Base-by-base conservation (phyloP, 176 grass and related monocot genomes). In the Avena insularis region DNA sequence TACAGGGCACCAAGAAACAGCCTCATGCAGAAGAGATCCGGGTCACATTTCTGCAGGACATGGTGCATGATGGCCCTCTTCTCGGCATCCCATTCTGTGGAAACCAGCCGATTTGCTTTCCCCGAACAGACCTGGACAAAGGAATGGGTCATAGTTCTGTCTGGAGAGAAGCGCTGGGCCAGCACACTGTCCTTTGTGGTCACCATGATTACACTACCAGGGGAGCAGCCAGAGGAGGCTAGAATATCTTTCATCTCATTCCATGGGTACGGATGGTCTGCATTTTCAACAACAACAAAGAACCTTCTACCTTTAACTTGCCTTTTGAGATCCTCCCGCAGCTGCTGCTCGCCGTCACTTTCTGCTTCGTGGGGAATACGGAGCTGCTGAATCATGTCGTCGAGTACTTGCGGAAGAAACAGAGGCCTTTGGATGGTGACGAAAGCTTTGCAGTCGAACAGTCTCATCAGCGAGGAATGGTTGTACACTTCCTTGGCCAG, bases 141-240 rank as follows among this genome's bases (percentile, higher is more conserved):
- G 20, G 67, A 60, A 59, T 84, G 54, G 3, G 5, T 57, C 36
- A 10, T 36, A 16, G 21, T 51, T 75, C 23, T 67, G 64, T 58
- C 0, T 0, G 69, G 65, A 27, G 36, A 83, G 50, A 25, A 75
- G 5, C 6, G 5, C 66, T 71, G 9, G 33, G 54, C 48, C 33
- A 82, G 12, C n/a, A 9, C 72, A 55, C 31, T 50, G 40, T 43
- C 40, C 47, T 29, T 51, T 71, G 81, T 83, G 49, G 49, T 83
- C 19, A 83, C 50, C 9, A 71, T 40, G 49, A 71, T 83, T 13
- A 66, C 81, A 17, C 65, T 83, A 9, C 65, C 81, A 25, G 81
- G 2, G 4, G 31, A 25, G 72, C 47, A 75, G 47, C 21, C 72
- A 25, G 62, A 65, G 25, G 62, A 65, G 13, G 5, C 62, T 31